These are phyloP conservation scores for Penicillium diatomitis DNA, from an alignment of 495 filamentous ascomycete species.

Conservation along the genomic window DNA sequence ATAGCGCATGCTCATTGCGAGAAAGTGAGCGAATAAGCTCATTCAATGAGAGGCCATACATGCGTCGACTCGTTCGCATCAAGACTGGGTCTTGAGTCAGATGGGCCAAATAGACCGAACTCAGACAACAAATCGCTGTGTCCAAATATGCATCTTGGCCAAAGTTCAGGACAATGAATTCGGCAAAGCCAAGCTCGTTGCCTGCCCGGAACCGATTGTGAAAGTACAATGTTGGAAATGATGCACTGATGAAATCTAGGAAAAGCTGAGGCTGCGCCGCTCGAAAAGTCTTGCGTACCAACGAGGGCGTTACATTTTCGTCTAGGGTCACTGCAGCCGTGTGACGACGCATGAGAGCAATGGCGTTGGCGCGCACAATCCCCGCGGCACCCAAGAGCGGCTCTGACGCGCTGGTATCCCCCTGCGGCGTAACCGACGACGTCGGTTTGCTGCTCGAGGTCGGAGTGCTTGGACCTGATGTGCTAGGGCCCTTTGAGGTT, in stretches of 20 bases:
- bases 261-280: conserved; percentile 20
- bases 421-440: conserved; percentile 1
- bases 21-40: conserved; percentile 16
- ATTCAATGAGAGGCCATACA: conserved; percentile 21
- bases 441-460: conserved; percentile 1
- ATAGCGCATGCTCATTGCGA: conserved; percentile 14
- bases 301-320: conserved; percentile 14
- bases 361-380: conserved; percentile 15
- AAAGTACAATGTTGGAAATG: conserved; percentile 25
- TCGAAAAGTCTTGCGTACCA: conserved; percentile 17
- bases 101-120: conserved; percentile 21
- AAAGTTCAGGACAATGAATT: conserved; percentile 16
- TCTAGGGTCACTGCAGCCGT: conserved; percentile 8
- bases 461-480: neutral
- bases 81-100: conserved; percentile 16
- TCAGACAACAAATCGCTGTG: conserved; percentile 22
- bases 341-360: conserved; percentile 20
- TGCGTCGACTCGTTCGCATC: conserved; percentile 17
- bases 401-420: neutral
- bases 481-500: conserved; percentile 1
- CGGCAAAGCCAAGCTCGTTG: conserved; percentile 15
- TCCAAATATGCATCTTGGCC: conserved; percentile 20
- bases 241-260: conserved; percentile 20
- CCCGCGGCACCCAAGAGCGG: conserved; percentile 8
- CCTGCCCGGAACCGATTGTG: conserved; percentile 25